Evolutionary conservation across 306 rosid genomes (phyloP), one percentile per base, ranked within the genome.

Genomic region (Cicer bijugum): DNA sequence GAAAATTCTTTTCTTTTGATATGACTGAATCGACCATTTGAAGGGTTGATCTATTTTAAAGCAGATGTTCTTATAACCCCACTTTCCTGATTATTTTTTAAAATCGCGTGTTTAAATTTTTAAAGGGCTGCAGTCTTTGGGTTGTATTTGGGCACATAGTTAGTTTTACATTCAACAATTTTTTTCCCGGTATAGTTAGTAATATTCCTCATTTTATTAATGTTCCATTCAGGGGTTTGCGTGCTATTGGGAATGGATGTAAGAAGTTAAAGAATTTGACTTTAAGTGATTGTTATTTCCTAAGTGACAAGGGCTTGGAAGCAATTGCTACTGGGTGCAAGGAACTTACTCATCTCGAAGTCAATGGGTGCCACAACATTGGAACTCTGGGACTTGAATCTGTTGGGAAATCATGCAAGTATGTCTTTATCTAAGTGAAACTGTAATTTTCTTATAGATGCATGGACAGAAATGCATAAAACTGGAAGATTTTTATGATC

Each of bases 301-400:
- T 95, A 82, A 88, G 91, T 67, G 97, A 90, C 83, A 91, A 76
- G 76, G 94, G 97, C 44, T 86, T 95, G 91, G 97, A 95, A 80
- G 89, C 93, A 81, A 91, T 95, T 87, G 96, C 97, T 45, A 72
- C 64, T 51, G 97, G 99, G 70, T 95, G 99, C 82, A 80, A 91
- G 87, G 93, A 85, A 76, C 97, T 95, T 28, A 88, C 89, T 52
- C 91, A 95, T 82, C 96, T 95, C 52, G 97, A 91, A 85, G 90
- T 95, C 74, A 90, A 95, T 57, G 99, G 99, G 39, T 95, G 99
- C 86, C 99, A 91, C 85, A 88, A 91, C 72, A 88, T 95, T 55
- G 96, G 97, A 85, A 86, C 88, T 78, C 17, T 82, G 82, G 97
- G 97, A 46, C 81, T 88, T 37, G 92, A 91, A 81, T 90, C 86